Conservation (phyloP, 78 protist species). For the Dictyostelium citrinum region DNA sequence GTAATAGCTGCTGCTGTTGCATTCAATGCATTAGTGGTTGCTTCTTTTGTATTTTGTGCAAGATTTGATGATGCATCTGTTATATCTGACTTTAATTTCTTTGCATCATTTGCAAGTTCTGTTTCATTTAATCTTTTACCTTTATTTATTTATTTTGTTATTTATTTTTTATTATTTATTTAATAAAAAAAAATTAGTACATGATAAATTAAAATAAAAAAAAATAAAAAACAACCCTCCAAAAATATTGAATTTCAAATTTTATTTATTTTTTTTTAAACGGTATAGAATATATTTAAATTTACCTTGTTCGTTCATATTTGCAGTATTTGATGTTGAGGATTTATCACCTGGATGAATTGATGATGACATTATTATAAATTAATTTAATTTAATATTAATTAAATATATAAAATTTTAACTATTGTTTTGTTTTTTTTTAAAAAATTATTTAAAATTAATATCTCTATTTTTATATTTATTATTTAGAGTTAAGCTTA, state of each 20-base stretch:
- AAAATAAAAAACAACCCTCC: neutral
- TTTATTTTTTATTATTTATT: too few species aligned
- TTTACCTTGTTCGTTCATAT: slow-evolving; percentile 48
- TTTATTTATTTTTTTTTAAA: neutral
- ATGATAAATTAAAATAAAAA: neutral
- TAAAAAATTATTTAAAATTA: neutral
- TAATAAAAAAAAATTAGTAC: too few species aligned
- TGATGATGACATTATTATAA: neutral
- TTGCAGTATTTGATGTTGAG: slow-evolving; percentile 17
- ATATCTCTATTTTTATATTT: neutral
- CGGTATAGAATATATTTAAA: neutral
- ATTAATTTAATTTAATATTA: too few species aligned
- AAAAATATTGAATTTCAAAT: neutral
- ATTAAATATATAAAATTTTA: too few species aligned
- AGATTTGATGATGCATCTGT: neutral
- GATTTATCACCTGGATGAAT: slow-evolving; percentile 71
- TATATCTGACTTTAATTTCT: neutral
- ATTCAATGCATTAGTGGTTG: neutral
- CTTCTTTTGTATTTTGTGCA: neutral
- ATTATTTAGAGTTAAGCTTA: neutral
- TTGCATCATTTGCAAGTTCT: slow-evolving; percentile 7
- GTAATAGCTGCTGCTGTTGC: slow-evolving; percentile 9
- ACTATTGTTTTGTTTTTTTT: too few species aligned
- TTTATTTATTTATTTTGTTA: too few species aligned
- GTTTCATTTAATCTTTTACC: neutral